phyloP scores from a whole-genome alignment of 108 stramenopile species.

The Nannochloropsis salina region DNA sequence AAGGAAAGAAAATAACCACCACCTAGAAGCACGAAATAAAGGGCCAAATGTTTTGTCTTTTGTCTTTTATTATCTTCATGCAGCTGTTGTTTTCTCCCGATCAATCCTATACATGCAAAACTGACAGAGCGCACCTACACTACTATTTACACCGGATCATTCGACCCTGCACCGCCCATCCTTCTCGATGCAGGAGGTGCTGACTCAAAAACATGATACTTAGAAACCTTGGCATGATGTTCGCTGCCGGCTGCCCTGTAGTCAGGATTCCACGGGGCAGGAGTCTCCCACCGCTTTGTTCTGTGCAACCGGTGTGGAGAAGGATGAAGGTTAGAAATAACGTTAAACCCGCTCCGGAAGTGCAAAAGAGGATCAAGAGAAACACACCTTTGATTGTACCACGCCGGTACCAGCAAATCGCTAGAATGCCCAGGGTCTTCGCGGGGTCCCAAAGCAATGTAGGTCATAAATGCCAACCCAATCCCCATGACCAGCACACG shows the following conservation, averaged over 20 bases:
- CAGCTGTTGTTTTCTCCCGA: too few species aligned
- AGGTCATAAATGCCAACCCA: neutral
- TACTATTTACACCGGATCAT: too few species aligned
- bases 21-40: too few species aligned
- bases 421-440: neutral
- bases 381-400: neutral
- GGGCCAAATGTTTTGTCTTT: too few species aligned
- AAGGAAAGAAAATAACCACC: too few species aligned
- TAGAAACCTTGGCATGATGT: neutral
- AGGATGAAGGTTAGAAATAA: neutral
- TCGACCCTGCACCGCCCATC: too few species aligned
- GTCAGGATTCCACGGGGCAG: slow-evolving; percentile 1
- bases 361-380: neutral
- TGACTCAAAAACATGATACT: slow-evolving; percentile 2
- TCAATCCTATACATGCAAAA: too few species aligned
- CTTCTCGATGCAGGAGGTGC: neutral
- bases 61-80: too few species aligned
- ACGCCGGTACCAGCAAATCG: slow-evolving; percentile 4
- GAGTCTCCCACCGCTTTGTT: slow-evolving; percentile 8
- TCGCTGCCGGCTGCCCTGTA: neutral
- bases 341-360: neutral
- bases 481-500: neutral
- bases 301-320: neutral
- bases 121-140: too few species aligned
- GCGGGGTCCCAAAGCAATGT: neutral